phyloP scores from a whole-genome alignment of 495 filamentous ascomycete species.

The Penicillium longicatenatum region DNA sequence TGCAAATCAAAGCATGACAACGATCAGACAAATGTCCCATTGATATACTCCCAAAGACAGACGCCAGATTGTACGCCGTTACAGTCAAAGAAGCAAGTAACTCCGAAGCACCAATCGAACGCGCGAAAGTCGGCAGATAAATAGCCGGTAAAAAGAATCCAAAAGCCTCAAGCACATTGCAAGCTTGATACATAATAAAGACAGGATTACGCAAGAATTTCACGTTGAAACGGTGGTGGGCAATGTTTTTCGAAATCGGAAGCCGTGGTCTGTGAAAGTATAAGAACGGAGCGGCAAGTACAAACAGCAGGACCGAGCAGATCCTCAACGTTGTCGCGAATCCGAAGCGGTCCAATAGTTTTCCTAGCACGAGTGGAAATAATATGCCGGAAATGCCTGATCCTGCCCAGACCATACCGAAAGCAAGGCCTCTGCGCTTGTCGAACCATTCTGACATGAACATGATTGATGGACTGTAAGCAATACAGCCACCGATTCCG shows the following conservation, averaged over 20 bases:
- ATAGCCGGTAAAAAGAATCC: constrained; percentile 64
- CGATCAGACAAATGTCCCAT: constrained; percentile 60
- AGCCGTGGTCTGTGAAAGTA: constrained; percentile 58
- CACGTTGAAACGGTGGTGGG: constrained; percentile 27
- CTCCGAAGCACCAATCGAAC: constrained; percentile 38
- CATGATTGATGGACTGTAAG: constrained; percentile 49
- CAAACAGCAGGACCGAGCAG: constrained; percentile 48
- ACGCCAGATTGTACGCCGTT: constrained; percentile 52
- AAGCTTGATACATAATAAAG: constrained; percentile 54
- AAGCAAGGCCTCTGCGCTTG: constrained; percentile 48
- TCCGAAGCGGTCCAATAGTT: constrained; percentile 49
- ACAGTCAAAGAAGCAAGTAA: constrained; percentile 45
- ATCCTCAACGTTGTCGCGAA: constrained; percentile 53
- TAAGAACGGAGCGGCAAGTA: constrained; percentile 54
- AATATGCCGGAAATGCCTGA: constrained; percentile 43
- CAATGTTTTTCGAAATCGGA: constrained; percentile 35
- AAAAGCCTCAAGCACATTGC: constrained; percentile 54
- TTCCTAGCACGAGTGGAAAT: constrained; percentile 51
- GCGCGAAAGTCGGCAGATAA: constrained; percentile 61
- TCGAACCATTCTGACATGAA: constrained; percentile 59
- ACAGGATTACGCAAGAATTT: constrained; percentile 46
- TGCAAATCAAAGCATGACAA: constrained; percentile 54
- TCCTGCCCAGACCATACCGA: constrained; percentile 52
- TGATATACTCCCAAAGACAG: constrained; percentile 56
- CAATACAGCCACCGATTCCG: constrained; percentile 48